Conservation (phyloP, 108 stramenopile genomes). For the Bacterosira constricta region DNA sequence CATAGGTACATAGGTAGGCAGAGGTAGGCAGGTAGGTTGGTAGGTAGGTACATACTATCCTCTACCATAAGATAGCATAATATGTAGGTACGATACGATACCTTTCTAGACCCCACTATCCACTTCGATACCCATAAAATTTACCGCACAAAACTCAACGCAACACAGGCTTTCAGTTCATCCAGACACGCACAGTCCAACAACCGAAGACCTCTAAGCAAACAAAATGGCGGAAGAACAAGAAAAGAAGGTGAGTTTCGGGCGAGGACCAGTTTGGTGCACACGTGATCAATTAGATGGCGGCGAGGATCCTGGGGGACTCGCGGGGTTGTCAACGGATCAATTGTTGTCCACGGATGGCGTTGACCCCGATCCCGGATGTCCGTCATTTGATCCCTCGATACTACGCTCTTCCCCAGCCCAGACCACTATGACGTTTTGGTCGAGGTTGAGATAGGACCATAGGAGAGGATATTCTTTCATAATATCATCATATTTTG, state of each 20-base stretch:
- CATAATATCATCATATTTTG: not conserved
- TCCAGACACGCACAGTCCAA: too few species aligned
- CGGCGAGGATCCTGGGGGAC: not conserved
- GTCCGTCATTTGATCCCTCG: not conserved
- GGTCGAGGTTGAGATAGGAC: not conserved
- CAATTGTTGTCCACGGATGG: not conserved
- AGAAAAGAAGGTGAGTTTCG: conserved; percentile 25
- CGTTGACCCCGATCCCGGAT: not conserved
- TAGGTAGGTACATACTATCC: too few species aligned
- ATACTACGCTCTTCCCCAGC: not conserved
- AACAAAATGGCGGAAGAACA: conserved; percentile 38
- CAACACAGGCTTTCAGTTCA: too few species aligned
- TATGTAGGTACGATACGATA: too few species aligned
- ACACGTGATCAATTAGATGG: not conserved
- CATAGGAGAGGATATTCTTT: not conserved
- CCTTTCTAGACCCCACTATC: too few species aligned
- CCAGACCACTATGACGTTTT: not conserved
- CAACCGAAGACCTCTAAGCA: too few species aligned
- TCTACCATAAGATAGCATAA: too few species aligned
- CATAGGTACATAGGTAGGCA: too few species aligned
- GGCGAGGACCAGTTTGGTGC: not conserved
- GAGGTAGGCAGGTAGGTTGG: too few species aligned
- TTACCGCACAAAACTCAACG: too few species aligned
- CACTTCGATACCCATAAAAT: too few species aligned
- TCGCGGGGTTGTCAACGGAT: not conserved